Percentiles rank a stretch among this genome's conserved stretches.
Evolutionary conservation across 768 basidiomycete species (phyloP).

Genomic region (Lactifluus rugatus): DNA sequence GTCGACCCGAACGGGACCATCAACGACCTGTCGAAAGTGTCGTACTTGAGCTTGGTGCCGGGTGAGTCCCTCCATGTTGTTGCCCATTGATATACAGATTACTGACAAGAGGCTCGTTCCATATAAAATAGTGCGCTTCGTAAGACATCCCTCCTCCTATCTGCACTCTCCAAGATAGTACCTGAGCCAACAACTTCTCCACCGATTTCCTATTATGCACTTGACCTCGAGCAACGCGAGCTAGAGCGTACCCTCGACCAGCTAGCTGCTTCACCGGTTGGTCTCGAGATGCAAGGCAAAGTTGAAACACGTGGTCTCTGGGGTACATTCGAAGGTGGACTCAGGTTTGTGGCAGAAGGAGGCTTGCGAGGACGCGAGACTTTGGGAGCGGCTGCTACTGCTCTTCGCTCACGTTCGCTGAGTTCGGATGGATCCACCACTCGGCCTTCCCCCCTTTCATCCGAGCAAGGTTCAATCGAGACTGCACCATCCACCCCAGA

Average conservation of each 20-base stretch:
- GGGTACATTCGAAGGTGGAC: slow-evolving; percentile 85
- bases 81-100: not conserved
- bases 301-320: slow-evolving; percentile 77
- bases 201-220: slow-evolving; percentile 78
- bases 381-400: not conserved
- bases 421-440: no score
- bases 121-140: slow-evolving; percentile 55
- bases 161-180: slow-evolving; percentile 57
- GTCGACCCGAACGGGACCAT: slow-evolving; percentile 23
- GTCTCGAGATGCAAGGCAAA: slow-evolving; percentile 53
- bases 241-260: slow-evolving; percentile 68
- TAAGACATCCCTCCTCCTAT: slow-evolving; percentile 80
- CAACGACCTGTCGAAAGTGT: slow-evolving; percentile 36
- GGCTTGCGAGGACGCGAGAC: slow-evolving; percentile 34
- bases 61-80: slow-evolving; percentile 44
- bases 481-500: no score
- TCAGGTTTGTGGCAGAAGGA: slow-evolving; percentile 66
- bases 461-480: no score
- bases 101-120: not conserved
- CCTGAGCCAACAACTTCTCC: slow-evolving; percentile 28
- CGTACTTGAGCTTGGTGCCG: slow-evolving; percentile 85
- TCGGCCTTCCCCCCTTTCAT: no score
- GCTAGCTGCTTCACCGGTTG: slow-evolving; percentile 55
- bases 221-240: slow-evolving; percentile 86
- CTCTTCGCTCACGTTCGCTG: slow-evolving; percentile 26